phyloP scores from a whole-genome alignment of 148 eudicot genomes.

The Polygonum aviculare region DNA sequence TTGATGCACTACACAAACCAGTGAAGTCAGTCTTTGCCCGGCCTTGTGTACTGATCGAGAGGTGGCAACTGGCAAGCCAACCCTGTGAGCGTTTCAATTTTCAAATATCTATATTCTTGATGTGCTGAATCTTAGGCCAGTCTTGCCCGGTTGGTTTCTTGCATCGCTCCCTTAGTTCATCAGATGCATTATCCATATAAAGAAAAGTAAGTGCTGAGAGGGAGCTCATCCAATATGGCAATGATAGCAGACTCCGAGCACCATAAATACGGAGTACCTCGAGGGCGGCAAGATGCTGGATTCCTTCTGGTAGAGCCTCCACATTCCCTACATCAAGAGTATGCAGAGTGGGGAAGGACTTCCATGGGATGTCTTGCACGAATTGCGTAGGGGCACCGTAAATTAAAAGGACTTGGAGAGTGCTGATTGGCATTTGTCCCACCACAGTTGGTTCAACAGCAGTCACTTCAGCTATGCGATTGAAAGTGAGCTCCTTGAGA shows the following conservation, averaged over 20 bases:
- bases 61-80: no score
- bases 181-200: no score
- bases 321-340: neutral
- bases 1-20: no score
- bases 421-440: neutral
- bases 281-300: neutral
- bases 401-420: neutral
- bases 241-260: neutral
- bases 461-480: neutral
- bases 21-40: no score
- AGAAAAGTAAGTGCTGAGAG: neutral
- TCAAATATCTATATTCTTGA: no score
- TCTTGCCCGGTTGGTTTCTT: no score
- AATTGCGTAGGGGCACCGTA: neutral
- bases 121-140: no score
- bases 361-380: neutral
- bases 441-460: neutral
- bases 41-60: no score
- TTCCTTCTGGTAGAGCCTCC: neutral
- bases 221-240: neutral
- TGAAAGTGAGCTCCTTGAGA: neutral
- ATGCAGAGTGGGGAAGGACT: neutral
- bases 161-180: neutral
- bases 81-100: no score
- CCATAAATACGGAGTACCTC: rapidly evolving